Percentiles rank a stretch among this genome's conserved stretches.
These are phyloP conservation scores for Vitis hybrid DNA, from an alignment of 177 flowering plant genomes.

Conservation along the genomic window DNA sequence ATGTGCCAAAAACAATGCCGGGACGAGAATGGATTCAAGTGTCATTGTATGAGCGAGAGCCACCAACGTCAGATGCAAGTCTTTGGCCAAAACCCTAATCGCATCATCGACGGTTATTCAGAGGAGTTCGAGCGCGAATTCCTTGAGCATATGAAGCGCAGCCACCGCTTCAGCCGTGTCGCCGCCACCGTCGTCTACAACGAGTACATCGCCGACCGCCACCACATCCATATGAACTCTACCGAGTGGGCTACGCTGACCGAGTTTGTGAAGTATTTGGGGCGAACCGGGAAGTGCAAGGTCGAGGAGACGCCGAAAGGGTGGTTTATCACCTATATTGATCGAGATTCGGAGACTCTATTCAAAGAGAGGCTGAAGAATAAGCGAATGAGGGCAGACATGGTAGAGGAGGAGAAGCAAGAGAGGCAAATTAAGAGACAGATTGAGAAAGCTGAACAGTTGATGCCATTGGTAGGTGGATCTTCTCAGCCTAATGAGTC, in stretches of 20 bases:
- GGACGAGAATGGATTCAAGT: slow-evolving; percentile 95
- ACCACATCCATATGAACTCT: slow-evolving; percentile 96
- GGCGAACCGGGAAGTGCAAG: slow-evolving; percentile 81
- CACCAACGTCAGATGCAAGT: slow-evolving; percentile 98
- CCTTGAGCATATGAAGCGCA: slow-evolving; percentile 81
- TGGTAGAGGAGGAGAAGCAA: slow-evolving; percentile 84
- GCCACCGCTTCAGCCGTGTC: slow-evolving; percentile 81
- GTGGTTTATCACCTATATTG: slow-evolving; percentile 92
- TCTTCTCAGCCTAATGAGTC: slow-evolving; percentile 2
- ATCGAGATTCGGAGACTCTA: slow-evolving; percentile 77
- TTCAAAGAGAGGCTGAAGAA: slow-evolving; percentile 80
- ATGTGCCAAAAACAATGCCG: slow-evolving; percentile 98
- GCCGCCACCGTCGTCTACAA: slow-evolving; percentile 96
- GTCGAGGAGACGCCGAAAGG: slow-evolving; percentile 96
- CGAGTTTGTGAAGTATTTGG: slow-evolving; percentile 83
- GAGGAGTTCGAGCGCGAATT: slow-evolving; percentile 78
- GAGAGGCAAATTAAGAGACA: slow-evolving; percentile 76
- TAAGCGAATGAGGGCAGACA: slow-evolving; percentile 63
- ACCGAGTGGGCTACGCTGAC: slow-evolving; percentile 92
- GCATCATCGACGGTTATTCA: slow-evolving; percentile 73
- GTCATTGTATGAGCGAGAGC: slow-evolving; percentile 93
- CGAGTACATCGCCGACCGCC: slow-evolving; percentile 78
- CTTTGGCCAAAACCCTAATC: slow-evolving; percentile 83
- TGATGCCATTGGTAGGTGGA: slow-evolving; percentile 9
- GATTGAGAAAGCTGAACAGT: slow-evolving; percentile 73